These are phyloP conservation scores for Pseudozyma hubeiensis DNA, from an alignment of 1,284 basidiomycete species.

Conservation along the genomic window DNA sequence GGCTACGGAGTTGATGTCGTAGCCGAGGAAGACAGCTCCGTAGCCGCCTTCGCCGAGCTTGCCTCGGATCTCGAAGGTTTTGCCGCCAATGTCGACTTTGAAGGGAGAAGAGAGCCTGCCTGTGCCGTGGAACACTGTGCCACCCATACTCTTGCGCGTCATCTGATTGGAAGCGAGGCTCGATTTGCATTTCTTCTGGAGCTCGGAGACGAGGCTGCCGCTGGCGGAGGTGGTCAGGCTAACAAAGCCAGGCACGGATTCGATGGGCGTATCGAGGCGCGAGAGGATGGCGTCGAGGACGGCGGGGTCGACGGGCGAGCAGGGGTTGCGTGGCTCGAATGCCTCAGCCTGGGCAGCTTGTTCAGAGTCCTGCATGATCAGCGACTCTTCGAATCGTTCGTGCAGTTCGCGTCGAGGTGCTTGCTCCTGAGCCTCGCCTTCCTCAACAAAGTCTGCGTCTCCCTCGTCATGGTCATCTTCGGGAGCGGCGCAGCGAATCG, in stretches of 20 bases:
- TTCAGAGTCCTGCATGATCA: constrained; percentile 26
- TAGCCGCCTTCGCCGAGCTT: constrained; percentile 98
- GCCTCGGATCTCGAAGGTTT: constrained; percentile 72
- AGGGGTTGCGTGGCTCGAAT: constrained; percentile 78
- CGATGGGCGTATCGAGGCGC: constrained; percentile 74
- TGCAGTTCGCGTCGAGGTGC: constrained; percentile 23
- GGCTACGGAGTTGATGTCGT: constrained; percentile 68
- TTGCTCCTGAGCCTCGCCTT: constrained; percentile 10
- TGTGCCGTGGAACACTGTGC: constrained; percentile 42
- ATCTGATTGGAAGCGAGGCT: constrained; percentile 43
- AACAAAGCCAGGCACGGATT: constrained; percentile 75
- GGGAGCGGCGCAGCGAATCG: constrained; percentile 26
- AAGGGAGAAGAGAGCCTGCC: constrained; percentile 26
- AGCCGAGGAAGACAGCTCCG: constrained; percentile 87
- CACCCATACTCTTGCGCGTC: constrained; percentile 64
- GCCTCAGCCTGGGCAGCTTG: not conserved
- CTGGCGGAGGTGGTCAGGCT: constrained; percentile 75
- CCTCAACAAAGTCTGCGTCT: constrained; percentile 12
- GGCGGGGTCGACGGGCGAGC: constrained; percentile 82
- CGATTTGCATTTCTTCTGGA: constrained; percentile 72
- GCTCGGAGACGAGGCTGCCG: constrained; percentile 74
- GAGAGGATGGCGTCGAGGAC: constrained; percentile 77
- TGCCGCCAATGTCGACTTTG: constrained; percentile 25
- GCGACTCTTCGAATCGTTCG: constrained; percentile 37
- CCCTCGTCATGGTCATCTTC: constrained; percentile 18